Conservation (phyloP, 192 early-diverging fungal species). For the Coemansia sp. region DNA sequence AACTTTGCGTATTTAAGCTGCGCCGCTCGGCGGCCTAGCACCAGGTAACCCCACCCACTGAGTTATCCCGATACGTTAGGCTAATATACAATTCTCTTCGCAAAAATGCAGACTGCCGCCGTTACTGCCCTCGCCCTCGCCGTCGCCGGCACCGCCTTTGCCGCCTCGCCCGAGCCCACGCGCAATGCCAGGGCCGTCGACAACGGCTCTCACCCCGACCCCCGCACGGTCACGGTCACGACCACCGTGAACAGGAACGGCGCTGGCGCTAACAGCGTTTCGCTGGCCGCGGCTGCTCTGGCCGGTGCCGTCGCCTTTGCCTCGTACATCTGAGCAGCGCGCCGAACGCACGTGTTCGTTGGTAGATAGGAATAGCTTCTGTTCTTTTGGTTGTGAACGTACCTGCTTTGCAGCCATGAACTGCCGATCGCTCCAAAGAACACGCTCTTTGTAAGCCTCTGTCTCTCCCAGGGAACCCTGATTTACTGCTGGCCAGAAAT, state of each 20-base stretch:
- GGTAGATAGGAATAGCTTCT: too few species aligned
- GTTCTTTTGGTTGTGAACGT: too few species aligned
- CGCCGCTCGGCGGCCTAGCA: too few species aligned
- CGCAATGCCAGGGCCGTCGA: conserved; percentile 2
- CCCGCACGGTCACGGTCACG: conserved; percentile 40
- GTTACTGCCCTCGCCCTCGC: conserved; percentile 36
- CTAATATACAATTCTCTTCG: conserved; percentile 1
- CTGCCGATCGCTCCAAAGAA: too few species aligned
- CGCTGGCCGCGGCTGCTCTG: conserved; percentile 42
- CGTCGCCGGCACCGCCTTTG: conserved; percentile 31
- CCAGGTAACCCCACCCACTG: too few species aligned
- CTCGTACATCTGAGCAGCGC: conserved; percentile 37
- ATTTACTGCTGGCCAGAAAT: too few species aligned
- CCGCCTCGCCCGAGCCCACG: conserved; percentile 27
- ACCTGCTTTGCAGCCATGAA: too few species aligned
- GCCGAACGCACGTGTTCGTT: too few species aligned
- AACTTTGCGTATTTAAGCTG: too few species aligned
- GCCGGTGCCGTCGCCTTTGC: conserved; percentile 43
- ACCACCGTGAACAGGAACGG: conserved; percentile 27
- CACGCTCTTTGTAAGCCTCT: too few species aligned
- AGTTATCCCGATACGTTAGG: too few species aligned
- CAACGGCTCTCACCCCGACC: conserved; percentile 10
- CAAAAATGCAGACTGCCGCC: conserved; percentile 35
- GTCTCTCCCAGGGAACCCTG: too few species aligned
- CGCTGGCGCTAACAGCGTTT: conserved; percentile 29